Conservation (phyloP, 768 basidiomycete genomes). For the Hericium coralloides region DNA sequence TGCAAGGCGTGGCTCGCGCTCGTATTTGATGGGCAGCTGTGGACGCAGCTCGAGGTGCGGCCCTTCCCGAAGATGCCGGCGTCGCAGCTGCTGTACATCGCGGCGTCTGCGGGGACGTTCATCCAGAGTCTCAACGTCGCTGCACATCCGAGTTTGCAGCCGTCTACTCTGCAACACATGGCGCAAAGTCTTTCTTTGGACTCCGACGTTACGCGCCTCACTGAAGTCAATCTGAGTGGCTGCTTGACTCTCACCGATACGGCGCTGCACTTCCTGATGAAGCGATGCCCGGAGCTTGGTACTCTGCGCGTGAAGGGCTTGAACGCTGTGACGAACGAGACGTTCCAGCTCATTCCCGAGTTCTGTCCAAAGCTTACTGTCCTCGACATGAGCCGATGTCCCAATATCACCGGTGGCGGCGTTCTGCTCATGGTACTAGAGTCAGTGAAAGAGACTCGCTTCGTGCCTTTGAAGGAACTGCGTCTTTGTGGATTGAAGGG, state of each 20-base stretch:
- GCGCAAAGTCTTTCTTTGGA: slow-evolving; percentile 45
- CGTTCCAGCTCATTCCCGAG: slow-evolving; percentile 56
- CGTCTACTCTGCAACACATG: slow-evolving; percentile 43
- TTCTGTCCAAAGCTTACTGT: slow-evolving; percentile 46
- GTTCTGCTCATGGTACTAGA: slow-evolving; percentile 39
- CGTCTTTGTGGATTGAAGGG: slow-evolving; percentile 59
- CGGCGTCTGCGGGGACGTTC: slow-evolving; percentile 53
- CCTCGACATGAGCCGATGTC: slow-evolving; percentile 67
- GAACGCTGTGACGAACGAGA: slow-evolving; percentile 59
- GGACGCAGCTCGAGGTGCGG: slow-evolving; percentile 55
- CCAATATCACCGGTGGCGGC: slow-evolving; percentile 57
- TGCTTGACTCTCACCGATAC: slow-evolving; percentile 57
- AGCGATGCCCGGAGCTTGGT: slow-evolving; percentile 51
- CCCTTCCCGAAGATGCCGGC: slow-evolving; percentile 51
- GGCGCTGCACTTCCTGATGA: slow-evolving; percentile 62
- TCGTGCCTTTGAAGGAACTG: slow-evolving; percentile 51
- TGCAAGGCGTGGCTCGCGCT: slow-evolving; percentile 70
- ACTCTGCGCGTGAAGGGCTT: slow-evolving; percentile 62
- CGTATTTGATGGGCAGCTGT: slow-evolving; percentile 82
- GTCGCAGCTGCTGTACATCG: slow-evolving; percentile 42
- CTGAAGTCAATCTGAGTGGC: slow-evolving; percentile 60
- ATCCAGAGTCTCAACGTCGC: slow-evolving; percentile 50
- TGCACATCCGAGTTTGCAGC: slow-evolving; percentile 46
- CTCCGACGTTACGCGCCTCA: slow-evolving; percentile 50
- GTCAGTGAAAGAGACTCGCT: slow-evolving; percentile 36